phyloP scores from a whole-genome alignment of 2,329 filamentous ascomycete genomes.

The Colletotrichum tofieldiae region DNA sequence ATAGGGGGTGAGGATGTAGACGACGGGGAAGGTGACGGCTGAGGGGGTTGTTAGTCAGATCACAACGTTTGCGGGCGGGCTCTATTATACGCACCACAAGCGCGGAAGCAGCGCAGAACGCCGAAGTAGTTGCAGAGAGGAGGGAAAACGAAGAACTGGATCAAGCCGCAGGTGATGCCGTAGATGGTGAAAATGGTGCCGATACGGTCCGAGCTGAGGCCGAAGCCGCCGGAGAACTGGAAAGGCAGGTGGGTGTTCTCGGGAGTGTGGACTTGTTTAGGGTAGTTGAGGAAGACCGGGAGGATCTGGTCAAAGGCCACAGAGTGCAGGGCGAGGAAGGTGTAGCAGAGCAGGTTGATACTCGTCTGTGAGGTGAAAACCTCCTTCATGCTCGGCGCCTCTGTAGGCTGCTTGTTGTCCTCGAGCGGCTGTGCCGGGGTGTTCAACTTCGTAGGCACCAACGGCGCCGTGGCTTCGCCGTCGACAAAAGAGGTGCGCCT shows the following conservation, averaged over 20 bases:
- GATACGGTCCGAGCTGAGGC: conserved; percentile 80
- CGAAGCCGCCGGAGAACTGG: conserved; percentile 88
- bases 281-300: conserved; percentile 89
- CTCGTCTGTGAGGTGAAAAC: conserved; percentile 83
- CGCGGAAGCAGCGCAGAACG: conserved; percentile 80
- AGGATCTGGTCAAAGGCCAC: conserved; percentile 91
- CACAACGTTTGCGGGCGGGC: not conserved
- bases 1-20: conserved; percentile 89
- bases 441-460: conserved; percentile 59
- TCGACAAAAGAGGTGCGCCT: conserved; percentile 67
- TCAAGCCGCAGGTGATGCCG: conserved; percentile 82
- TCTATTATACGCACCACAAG: conserved; percentile 63
- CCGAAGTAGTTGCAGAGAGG: conserved; percentile 81
- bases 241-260: conserved; percentile 79
- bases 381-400: conserved; percentile 64
- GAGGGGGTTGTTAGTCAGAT: not conserved
- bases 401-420: conserved; percentile 37
- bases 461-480: conserved; percentile 70
- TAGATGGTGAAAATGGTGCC: conserved; percentile 90
- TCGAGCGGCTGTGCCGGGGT: conserved; percentile 46
- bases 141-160: conserved; percentile 91
- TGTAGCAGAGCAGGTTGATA: conserved; percentile 84
- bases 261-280: conserved; percentile 69
- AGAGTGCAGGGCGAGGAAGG: conserved; percentile 84
- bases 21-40: conserved; percentile 78